Evolutionary conservation across 2,329 filamentous ascomycete genomes (phyloP).

Genomic region (Stagonosporopsis chrysanthemi): DNA sequence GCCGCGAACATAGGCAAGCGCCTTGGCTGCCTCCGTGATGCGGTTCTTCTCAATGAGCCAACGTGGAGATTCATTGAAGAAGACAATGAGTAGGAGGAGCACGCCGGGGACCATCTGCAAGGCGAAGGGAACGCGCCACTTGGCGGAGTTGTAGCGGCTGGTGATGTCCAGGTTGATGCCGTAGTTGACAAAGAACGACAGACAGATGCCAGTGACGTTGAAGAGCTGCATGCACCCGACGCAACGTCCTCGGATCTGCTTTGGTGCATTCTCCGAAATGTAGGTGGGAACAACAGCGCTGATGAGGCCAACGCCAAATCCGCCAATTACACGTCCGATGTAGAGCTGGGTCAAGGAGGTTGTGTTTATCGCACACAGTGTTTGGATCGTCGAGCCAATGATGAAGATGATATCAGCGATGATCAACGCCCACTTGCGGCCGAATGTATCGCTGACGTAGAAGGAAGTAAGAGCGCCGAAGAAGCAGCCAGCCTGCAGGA

Average conservation of each 20-base stretch:
- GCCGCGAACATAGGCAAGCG: slow-evolving; percentile 50
- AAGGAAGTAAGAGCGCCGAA: slow-evolving; percentile 54
- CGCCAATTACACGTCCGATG: slow-evolving; percentile 54
- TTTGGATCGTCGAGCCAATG: slow-evolving; percentile 53
- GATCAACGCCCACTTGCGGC: slow-evolving; percentile 52
- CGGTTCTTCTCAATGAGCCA: slow-evolving; percentile 63
- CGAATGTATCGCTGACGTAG: slow-evolving; percentile 53
- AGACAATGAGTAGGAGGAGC: slow-evolving; percentile 58
- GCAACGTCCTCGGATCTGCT: slow-evolving; percentile 50
- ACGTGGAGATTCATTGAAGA: slow-evolving; percentile 61
- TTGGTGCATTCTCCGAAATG: slow-evolving; percentile 56
- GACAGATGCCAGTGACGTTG: slow-evolving; percentile 57
- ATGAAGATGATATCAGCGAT: slow-evolving; percentile 54
- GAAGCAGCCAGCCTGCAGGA: slow-evolving; percentile 55
- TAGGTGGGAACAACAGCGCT: slow-evolving; percentile 55
- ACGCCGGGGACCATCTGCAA: slow-evolving; percentile 62
- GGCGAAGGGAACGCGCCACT: slow-evolving; percentile 62
- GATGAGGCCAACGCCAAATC: slow-evolving; percentile 55
- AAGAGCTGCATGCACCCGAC: slow-evolving; percentile 52
- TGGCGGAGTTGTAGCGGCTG: slow-evolving; percentile 51
- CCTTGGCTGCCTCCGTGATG: slow-evolving; percentile 53
- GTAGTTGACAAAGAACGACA: slow-evolving; percentile 63
- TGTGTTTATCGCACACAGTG: slow-evolving; percentile 46
- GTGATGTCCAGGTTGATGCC: slow-evolving; percentile 57
- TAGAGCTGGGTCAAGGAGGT: slow-evolving; percentile 51